These are phyloP conservation scores for Thermothielavioides terrestris DNA, from an alignment of 495 filamentous ascomycete species.

Conservation along the genomic window DNA sequence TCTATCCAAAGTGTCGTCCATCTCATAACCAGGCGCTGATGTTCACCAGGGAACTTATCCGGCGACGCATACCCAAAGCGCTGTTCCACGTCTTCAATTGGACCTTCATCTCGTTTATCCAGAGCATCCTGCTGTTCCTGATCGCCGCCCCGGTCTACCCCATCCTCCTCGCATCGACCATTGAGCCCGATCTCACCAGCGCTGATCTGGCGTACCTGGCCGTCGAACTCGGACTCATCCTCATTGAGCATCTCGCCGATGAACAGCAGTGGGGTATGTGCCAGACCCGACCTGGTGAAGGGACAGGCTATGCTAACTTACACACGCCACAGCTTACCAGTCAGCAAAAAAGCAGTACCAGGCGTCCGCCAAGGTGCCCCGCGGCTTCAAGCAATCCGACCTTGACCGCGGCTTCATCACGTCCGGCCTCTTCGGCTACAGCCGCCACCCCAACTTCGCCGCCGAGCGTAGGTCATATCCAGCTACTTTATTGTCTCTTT, in stretches of 20 bases:
- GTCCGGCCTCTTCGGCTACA: constrained; percentile 74
- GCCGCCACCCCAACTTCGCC: constrained; percentile 88
- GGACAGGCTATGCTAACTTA: constrained; percentile 8
- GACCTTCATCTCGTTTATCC: constrained; percentile 75
- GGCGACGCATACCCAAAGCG: constrained; percentile 31
- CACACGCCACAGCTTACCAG: constrained; percentile 53
- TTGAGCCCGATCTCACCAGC: constrained; percentile 36
- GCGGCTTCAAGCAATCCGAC: constrained; percentile 55
- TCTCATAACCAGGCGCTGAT: not conserved
- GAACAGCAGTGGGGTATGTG: constrained; percentile 86
- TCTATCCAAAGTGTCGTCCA: too few relatives aligned
- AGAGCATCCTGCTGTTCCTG: constrained; percentile 68
- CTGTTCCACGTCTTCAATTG: constrained; percentile 80
- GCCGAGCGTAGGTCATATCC: too few relatives aligned
- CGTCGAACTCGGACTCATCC: constrained; percentile 57
- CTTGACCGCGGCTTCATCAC: constrained; percentile 88
- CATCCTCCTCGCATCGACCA: constrained; percentile 49
- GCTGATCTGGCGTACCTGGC: constrained; percentile 63
- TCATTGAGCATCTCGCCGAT: constrained; percentile 75
- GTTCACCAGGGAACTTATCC: constrained; percentile 37
- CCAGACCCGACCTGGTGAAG: not conserved
- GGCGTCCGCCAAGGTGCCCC: constrained; percentile 58
- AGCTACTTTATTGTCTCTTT: too few relatives aligned
- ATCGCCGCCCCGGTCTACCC: constrained; percentile 78
- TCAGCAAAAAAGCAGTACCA: constrained; percentile 68